A percentile compares a stretch with the other conserved stretches of the same genome.
Conservation (phyloP, 306 rosid species). For the Geum urbanum region DNA sequence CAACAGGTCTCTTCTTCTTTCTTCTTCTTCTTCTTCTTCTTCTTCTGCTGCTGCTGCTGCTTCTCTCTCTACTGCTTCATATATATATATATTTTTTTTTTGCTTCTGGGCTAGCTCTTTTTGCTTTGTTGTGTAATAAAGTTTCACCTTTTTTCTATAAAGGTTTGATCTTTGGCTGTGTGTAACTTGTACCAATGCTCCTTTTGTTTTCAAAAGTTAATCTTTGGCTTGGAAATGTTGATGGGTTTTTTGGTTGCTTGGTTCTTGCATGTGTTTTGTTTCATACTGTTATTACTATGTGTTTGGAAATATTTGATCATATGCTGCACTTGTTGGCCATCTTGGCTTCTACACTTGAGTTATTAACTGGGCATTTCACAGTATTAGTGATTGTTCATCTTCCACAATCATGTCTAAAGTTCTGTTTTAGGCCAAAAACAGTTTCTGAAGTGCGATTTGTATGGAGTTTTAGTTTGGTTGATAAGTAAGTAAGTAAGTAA, state of each 20-base stretch:
- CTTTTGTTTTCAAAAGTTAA: neutral
- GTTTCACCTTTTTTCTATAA: neutral
- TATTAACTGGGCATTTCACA: neutral
- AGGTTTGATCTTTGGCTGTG: slow-evolving; percentile 5
- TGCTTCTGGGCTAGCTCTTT: neutral
- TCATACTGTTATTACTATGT: neutral
- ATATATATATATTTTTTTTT: no score
- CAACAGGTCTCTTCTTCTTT: slow-evolving; percentile 79
- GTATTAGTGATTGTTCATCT: neutral
- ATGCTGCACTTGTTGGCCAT: neutral
- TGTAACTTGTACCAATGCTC: neutral
- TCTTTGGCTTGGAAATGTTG: neutral
- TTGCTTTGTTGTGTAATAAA: neutral
- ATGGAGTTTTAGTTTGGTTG: slow-evolving; percentile 9
- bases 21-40: slow-evolving; percentile 20
- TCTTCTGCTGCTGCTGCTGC: neutral
- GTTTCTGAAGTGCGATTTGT: neutral
- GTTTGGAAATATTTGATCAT: neutral
- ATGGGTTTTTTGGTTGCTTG: neutral
- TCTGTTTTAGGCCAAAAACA: neutral
- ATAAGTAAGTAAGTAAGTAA: neutral
- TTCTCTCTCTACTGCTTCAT: slow-evolving; percentile 1
- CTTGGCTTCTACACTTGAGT: neutral
- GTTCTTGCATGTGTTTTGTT: neutral
- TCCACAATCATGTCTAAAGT: neutral